These are phyloP conservation scores for Nitzschia sp. DNA, from an alignment of 108 stramenopile species.

Conservation along the genomic window DNA sequence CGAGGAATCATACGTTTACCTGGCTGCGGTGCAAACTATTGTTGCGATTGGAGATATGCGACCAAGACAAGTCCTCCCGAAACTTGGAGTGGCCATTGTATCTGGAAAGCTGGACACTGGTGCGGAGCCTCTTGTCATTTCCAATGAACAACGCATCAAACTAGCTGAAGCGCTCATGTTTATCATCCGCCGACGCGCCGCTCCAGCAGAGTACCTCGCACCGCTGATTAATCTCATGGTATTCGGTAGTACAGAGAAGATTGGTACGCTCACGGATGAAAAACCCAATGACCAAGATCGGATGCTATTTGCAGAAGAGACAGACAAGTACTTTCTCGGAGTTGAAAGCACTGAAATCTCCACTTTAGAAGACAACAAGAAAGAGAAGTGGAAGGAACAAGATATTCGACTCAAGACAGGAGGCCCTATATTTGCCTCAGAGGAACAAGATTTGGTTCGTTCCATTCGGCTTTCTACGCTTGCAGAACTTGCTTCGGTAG, in stretches of 20 bases:
- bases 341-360: constrained; percentile 24
- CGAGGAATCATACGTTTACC: constrained; percentile 85
- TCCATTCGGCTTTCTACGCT: constrained; percentile 58
- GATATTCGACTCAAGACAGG: constrained; percentile 68
- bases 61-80: constrained; percentile 56
- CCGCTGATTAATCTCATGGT: constrained; percentile 55
- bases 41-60: constrained; percentile 65
- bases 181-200: constrained; percentile 69
- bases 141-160: constrained; percentile 72
- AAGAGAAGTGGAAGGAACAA: constrained; percentile 45
- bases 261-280: neutral
- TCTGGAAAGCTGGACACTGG: constrained; percentile 23
- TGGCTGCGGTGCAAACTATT: constrained; percentile 84
- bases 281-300: neutral
- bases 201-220: constrained; percentile 49
- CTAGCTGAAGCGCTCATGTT: constrained; percentile 75
- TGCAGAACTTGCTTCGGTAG: constrained; percentile 54
- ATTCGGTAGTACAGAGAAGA: constrained; percentile 35
- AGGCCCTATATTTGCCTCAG: constrained; percentile 72
- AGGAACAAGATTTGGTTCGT: constrained; percentile 73
- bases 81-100: constrained; percentile 43
- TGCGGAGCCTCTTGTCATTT: neutral
- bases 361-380: neutral
- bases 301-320: constrained; percentile 53
- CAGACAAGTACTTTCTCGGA: constrained; percentile 59